phyloP scores from a whole-genome alignment of 2,329 filamentous ascomycete genomes.

The Nannizziopsis arthrosporioides region DNA sequence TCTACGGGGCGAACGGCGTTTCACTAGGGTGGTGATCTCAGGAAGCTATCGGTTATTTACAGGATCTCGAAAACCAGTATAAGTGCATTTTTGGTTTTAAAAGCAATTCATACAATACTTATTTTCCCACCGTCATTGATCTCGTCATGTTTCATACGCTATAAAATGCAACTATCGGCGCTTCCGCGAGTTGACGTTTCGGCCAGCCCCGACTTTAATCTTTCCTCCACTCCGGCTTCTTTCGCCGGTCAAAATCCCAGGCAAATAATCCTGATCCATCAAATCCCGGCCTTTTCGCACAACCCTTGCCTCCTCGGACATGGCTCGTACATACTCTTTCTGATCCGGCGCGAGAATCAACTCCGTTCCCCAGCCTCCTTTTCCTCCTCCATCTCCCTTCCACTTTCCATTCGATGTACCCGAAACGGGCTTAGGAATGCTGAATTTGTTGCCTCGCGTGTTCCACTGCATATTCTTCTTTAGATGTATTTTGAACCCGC shows the following conservation, averaged over 20 bases:
- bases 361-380: constrained; percentile 73
- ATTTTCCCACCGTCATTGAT: no score
- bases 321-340: constrained; percentile 68
- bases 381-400: constrained; percentile 57
- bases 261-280: constrained; percentile 92
- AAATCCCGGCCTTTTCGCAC: constrained; percentile 59
- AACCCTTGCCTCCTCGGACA: constrained; percentile 50
- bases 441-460: constrained; percentile 81
- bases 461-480: constrained; percentile 97
- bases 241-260: constrained; percentile 70
- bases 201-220: constrained; percentile 72
- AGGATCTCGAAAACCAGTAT: no score
- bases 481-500: constrained; percentile 73
- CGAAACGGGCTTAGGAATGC: constrained; percentile 77
- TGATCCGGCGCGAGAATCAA: constrained; percentile 89
- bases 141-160: not conserved
- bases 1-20: constrained; percentile 14
- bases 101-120: no score
- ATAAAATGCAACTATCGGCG: constrained; percentile 20
- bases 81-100: no score
- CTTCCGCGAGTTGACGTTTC: constrained; percentile 70
- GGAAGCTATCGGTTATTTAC: not conserved
- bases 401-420: constrained; percentile 69
- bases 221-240: constrained; percentile 53
- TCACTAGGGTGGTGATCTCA: not conserved